phyloP scores from a whole-genome alignment of 768 basidiomycete species.

The Suillus brevipes region DNA sequence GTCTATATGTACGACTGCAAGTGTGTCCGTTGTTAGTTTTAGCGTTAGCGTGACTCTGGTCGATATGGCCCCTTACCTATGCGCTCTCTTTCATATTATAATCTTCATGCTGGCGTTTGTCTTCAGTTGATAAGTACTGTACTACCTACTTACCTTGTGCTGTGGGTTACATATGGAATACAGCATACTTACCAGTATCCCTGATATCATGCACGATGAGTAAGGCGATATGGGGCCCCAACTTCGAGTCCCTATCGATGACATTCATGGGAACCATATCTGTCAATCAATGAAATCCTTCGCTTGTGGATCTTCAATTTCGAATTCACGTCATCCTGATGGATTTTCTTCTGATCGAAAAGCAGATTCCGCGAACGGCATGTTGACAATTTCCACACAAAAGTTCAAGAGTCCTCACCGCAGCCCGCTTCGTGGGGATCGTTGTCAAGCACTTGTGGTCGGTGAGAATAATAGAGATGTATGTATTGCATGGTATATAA shows the following conservation, averaged over 20 bases:
- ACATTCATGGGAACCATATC: not conserved
- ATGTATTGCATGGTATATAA: not conserved
- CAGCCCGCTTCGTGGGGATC: not conserved
- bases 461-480: not conserved
- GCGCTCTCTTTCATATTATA: conserved; percentile 8
- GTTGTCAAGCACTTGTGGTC: not conserved
- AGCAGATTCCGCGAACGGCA: not conserved
- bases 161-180: conserved; percentile 6
- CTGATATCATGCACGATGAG: not conserved
- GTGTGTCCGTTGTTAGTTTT: conserved; percentile 5
- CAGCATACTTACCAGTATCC: not conserved
- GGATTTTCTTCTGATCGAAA: not conserved
- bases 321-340: not conserved
- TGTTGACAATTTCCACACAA: not conserved
- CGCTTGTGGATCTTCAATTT: not conserved
- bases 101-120: conserved; percentile 3
- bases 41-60: conserved; percentile 5
- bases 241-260: not conserved
- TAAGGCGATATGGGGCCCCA: not conserved
- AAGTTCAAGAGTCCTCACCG: not conserved
- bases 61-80: conserved; percentile 8
- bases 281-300: not conserved
- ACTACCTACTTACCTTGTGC: conserved; percentile 5
- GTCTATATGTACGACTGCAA: conserved; percentile 31
- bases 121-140: conserved; percentile 8